Evolutionary conservation across 2,329 filamentous ascomycete genomes (phyloP).

Genomic region (Xylogone sp.): DNA sequence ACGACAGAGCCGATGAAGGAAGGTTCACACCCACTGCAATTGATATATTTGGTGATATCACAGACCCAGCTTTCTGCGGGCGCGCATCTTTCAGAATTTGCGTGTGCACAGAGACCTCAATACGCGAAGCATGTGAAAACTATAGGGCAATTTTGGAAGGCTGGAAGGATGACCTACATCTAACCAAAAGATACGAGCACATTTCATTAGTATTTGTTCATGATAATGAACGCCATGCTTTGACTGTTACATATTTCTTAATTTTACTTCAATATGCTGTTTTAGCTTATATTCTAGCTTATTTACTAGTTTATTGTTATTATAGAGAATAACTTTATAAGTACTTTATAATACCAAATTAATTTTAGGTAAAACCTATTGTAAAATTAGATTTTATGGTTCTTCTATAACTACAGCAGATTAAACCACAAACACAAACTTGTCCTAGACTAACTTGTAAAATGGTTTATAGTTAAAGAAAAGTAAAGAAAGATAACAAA

Average conservation of each 20-base stretch:
- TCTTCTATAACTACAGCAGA: not conserved
- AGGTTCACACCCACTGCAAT: not conserved
- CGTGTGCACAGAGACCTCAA: not conserved
- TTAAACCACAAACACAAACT: not conserved
- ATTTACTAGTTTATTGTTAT: not conserved
- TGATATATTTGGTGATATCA: not conserved
- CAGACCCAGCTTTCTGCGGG: not conserved
- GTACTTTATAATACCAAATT: slow-evolving; percentile 1
- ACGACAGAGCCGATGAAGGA: not conserved
- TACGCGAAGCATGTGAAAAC: not conserved
- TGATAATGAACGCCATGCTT: not conserved
- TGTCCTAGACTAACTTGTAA: slow-evolving; percentile 1
- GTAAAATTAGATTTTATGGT: slow-evolving; percentile 2
- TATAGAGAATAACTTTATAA: not conserved
- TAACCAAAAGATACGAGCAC: not conserved
- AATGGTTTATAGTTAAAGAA: not conserved
- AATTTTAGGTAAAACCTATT: slow-evolving; percentile 3
- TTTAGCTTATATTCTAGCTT: not conserved
- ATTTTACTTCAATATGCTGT: not conserved
- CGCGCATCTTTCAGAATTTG: not conserved
- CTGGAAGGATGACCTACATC: not conserved
- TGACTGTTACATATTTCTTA: not conserved
- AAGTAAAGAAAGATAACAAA: not conserved
- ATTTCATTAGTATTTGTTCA: not conserved
- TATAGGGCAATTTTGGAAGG: not conserved